These are phyloP conservation scores for Pistacia atlantica DNA, from an alignment of 345 rosid species.

Conservation along the genomic window DNA sequence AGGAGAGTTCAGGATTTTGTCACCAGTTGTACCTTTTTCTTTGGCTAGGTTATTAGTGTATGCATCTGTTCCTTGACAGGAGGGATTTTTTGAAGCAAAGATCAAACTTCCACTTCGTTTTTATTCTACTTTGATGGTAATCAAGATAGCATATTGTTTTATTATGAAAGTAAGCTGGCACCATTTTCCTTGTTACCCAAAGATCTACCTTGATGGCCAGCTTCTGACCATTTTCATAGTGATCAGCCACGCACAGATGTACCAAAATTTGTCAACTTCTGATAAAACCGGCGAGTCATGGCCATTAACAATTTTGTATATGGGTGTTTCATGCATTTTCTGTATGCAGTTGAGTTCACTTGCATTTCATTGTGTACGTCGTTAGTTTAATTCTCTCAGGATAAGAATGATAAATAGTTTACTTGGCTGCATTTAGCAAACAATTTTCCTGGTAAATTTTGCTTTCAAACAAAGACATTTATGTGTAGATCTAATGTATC, in stretches of 20 bases:
- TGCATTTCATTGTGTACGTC: slow-evolving; percentile 43
- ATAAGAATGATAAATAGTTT: not conserved
- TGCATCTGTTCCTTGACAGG: too few species aligned
- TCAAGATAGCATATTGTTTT: not conserved
- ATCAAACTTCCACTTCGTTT: not conserved
- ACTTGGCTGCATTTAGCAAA: not conserved
- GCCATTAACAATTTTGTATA: slow-evolving; percentile 36
- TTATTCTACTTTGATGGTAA: not conserved
- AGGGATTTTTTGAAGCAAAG: too few species aligned
- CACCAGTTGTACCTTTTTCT: not conserved
- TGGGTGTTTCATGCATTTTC: slow-evolving; percentile 26
- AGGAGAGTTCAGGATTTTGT: too few species aligned
- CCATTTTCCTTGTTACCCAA: slow-evolving; percentile 1
- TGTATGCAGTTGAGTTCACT: slow-evolving; percentile 45
- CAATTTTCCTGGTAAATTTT: not conserved
- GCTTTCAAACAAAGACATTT: not conserved
- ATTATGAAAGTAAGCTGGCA: not conserved
- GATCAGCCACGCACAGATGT: slow-evolving; percentile 19
- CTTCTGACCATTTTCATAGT: slow-evolving; percentile 24
- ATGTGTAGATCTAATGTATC: not conserved
- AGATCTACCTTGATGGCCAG: slow-evolving; percentile 16
- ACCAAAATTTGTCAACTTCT: slow-evolving; percentile 17
- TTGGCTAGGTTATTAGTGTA: not conserved
- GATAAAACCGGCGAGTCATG: slow-evolving; percentile 25
- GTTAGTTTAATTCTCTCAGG: slow-evolving; percentile 39